phyloP scores from a whole-genome alignment of 805 yeast genomes.

The Cyberlindnera amylophila region DNA sequence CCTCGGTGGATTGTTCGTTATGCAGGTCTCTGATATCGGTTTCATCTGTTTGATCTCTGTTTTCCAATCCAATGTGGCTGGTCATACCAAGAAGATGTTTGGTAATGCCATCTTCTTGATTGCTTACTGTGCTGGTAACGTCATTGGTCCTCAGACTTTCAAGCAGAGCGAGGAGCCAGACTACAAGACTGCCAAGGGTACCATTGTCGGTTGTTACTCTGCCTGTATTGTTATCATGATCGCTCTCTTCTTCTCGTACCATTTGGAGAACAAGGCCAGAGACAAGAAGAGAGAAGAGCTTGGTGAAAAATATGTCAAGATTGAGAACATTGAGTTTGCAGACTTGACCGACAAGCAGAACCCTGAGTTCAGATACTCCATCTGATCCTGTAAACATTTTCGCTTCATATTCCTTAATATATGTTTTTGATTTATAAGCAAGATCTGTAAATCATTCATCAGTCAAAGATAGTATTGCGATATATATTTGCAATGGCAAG shows the following conservation, averaged over 20 bases:
- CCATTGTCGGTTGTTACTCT: conserved; percentile 22
- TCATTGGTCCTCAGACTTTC: conserved; percentile 74
- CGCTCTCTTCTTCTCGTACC: conserved; percentile 27
- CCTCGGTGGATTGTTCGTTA: conserved; percentile 28
- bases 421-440: too few species aligned
- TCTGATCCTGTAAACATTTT: background rate
- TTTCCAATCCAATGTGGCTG: conserved; percentile 54
- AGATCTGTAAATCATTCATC: too few species aligned
- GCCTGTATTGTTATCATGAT: conserved; percentile 39
- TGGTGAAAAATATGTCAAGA: conserved; percentile 23
- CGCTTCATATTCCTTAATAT: background rate
- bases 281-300: conserved; percentile 30
- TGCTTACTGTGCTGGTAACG: conserved; percentile 64
- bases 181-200: conserved; percentile 51
- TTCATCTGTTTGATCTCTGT: conserved; percentile 33
- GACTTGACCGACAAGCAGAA: conserved; percentile 40
- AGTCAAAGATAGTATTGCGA: too few species aligned
- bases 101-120: conserved; percentile 56
- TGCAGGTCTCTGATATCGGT: conserved; percentile 34
- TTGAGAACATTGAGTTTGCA: conserved; percentile 38
- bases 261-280: conserved; percentile 40
- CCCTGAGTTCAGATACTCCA: conserved; percentile 33
- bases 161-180: conserved; percentile 52
- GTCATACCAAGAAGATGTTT: conserved; percentile 68
- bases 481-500: too few species aligned